phyloP scores from a whole-genome alignment of 495 filamentous ascomycete genomes.

The Podospora anserina region DNA sequence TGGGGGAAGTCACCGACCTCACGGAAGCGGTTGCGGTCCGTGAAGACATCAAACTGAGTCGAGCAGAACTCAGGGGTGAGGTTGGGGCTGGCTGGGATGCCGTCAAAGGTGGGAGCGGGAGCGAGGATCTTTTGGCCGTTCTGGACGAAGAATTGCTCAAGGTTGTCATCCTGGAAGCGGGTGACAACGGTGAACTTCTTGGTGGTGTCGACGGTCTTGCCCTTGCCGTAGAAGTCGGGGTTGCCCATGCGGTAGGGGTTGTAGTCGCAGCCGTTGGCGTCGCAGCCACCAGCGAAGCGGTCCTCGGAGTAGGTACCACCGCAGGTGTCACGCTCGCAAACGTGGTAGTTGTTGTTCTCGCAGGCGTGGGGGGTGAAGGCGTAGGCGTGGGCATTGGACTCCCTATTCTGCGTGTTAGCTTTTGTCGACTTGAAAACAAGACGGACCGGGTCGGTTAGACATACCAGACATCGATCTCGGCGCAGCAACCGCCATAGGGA shows the following conservation, averaged over 20 bases:
- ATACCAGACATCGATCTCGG: constrained; percentile 66
- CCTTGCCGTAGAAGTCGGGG: constrained; percentile 60
- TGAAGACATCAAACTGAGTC: constrained; percentile 27
- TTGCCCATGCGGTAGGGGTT: constrained; percentile 71
- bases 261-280: constrained; percentile 72
- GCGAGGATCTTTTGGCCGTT: constrained; percentile 58
- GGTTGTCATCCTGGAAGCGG: constrained; percentile 59
- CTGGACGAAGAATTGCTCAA: constrained; percentile 71
- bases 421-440: not conserved
- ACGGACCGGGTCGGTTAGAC: not conserved
- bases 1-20: constrained; percentile 57
- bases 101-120: constrained; percentile 43
- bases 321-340: constrained; percentile 51
- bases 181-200: constrained; percentile 71
- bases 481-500: constrained; percentile 59
- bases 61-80: constrained; percentile 36
- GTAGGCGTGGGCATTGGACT: constrained; percentile 63
- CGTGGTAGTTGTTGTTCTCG: constrained; percentile 54
- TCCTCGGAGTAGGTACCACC: constrained; percentile 53
- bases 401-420: constrained; percentile 28
- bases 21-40: constrained; percentile 58
- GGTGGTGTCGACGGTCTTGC: constrained; percentile 60
- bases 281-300: constrained; percentile 60
- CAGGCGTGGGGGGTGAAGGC: constrained; percentile 68
- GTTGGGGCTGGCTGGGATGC: constrained; percentile 37